A percentile compares a stretch with the other conserved stretches of the same genome.
Evolutionary conservation across 2,329 filamentous ascomycete genomes (phyloP).

Genomic region (Phialophora chinensis): DNA sequence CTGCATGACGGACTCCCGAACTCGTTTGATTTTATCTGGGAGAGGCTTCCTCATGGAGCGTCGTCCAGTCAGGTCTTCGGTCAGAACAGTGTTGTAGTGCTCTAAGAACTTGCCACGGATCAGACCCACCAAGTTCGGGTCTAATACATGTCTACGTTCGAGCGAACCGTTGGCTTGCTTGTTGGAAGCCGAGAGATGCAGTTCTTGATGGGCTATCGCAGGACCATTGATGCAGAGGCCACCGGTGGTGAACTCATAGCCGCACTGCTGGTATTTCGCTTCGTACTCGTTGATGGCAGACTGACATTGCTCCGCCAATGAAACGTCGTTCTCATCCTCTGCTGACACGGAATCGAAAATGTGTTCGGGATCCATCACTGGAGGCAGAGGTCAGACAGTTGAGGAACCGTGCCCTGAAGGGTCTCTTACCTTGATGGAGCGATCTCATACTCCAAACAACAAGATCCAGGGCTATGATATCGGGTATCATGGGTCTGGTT

Average conservation of each 20-base stretch:
- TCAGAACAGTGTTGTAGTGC: slow-evolving; percentile 14
- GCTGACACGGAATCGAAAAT: not conserved
- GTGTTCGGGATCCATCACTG: slow-evolving; percentile 14
- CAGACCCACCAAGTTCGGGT: slow-evolving; percentile 2
- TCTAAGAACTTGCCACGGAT: slow-evolving; percentile 14
- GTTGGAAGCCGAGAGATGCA: slow-evolving; percentile 11
- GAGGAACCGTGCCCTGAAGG: not conserved
- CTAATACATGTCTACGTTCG: not conserved
- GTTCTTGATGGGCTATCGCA: slow-evolving; percentile 1
- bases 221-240: slow-evolving; percentile 16
- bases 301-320: slow-evolving; percentile 11
- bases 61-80: slow-evolving; percentile 2
- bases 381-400: not conserved
- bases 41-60: slow-evolving; percentile 14
- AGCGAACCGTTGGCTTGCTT: slow-evolving; percentile 12
- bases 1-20: slow-evolving; percentile 10
- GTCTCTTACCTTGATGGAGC: slow-evolving; percentile 11
- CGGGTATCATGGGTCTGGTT: slow-evolving; percentile 6
- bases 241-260: slow-evolving; percentile 8
- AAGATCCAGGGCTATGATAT: slow-evolving; percentile 6
- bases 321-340: slow-evolving; percentile 6
- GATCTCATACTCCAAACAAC: slow-evolving; percentile 16
- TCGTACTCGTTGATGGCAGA: slow-evolving; percentile 9
- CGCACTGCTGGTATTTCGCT: slow-evolving; percentile 18
- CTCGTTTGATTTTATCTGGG: slow-evolving; percentile 5